Conservation (phyloP, 768 basidiomycete species). For the Pleurotus citrinopileatus region DNA sequence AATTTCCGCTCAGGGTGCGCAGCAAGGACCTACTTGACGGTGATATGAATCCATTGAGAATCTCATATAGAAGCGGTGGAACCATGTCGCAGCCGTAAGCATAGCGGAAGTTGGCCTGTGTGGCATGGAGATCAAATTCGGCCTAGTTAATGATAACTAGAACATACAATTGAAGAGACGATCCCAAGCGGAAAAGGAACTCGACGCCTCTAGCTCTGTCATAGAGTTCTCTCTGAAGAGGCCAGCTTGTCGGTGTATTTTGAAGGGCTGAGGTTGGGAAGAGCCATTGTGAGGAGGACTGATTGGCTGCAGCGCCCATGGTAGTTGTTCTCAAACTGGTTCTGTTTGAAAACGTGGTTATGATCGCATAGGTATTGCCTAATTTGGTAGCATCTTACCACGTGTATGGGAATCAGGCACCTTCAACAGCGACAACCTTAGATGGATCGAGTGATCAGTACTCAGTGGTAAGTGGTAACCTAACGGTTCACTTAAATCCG, state of each 20-base stretch:
- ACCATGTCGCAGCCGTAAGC: constrained; percentile 88
- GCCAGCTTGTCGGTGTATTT: constrained; percentile 53
- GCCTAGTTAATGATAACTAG: constrained; percentile 12
- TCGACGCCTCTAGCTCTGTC: constrained; percentile 82
- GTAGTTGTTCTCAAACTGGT: too few relatives aligned
- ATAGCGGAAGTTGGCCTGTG: constrained; percentile 75
- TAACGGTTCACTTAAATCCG: neutral
- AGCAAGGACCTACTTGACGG: constrained; percentile 56
- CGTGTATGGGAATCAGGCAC: neutral
- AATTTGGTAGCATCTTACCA: neutral
- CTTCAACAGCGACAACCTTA: too few relatives aligned
- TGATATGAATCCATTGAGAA: constrained; percentile 81
- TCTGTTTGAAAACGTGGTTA: too few relatives aligned
- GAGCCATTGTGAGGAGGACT: constrained; percentile 59
- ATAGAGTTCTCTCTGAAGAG: constrained; percentile 71
- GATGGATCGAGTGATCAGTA: neutral
- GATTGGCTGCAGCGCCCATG: neutral
- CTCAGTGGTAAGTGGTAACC: too few relatives aligned
- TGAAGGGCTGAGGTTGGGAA: constrained; percentile 60
- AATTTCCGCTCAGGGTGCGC: constrained; percentile 11
- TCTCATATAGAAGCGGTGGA: constrained; percentile 90
- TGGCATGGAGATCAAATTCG: constrained; percentile 13
- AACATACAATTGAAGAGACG: constrained; percentile 73
- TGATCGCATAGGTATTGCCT: too few relatives aligned
- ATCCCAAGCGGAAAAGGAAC: constrained; percentile 80